These are phyloP conservation scores for Ustilago nuda DNA, from an alignment of 1,284 basidiomycete genomes.

Conservation along the genomic window DNA sequence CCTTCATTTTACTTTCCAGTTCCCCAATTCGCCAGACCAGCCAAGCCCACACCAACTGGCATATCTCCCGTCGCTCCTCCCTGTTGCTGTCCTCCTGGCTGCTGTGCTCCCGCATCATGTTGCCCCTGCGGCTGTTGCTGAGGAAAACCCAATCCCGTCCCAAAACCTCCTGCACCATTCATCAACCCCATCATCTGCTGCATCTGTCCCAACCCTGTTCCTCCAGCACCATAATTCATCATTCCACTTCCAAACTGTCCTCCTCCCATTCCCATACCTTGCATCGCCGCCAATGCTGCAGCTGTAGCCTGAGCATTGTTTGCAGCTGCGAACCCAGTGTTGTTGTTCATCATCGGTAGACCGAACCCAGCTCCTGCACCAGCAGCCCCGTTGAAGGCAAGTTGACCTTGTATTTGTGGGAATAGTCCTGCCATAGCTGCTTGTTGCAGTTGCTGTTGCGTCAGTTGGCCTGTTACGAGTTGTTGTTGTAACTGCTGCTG, in stretches of 20 bases:
- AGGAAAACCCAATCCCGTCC: slow-evolving; percentile 19
- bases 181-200: slow-evolving; percentile 53
- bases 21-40: slow-evolving; percentile 48
- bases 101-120: slow-evolving; percentile 19
- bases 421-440: slow-evolving; percentile 33
- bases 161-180: slow-evolving; percentile 23
- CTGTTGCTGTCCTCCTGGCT: slow-evolving; percentile 21
- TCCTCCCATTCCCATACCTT: slow-evolving; percentile 24
- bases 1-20: slow-evolving; percentile 24
- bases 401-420: slow-evolving; percentile 22
- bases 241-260: slow-evolving; percentile 24
- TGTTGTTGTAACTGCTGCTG: slow-evolving; percentile 19
- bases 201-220: slow-evolving; percentile 22
- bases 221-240: slow-evolving; percentile 22
- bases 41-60: slow-evolving; percentile 46
- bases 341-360: slow-evolving; percentile 42
- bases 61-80: slow-evolving; percentile 23
- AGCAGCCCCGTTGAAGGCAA: slow-evolving; percentile 9
- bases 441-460: slow-evolving; percentile 20
- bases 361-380: slow-evolving; percentile 9
- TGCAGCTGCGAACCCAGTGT: slow-evolving; percentile 19
- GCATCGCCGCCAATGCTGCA: slow-evolving; percentile 38
- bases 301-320: slow-evolving; percentile 30
- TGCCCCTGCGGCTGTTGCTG: slow-evolving; percentile 19
- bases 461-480: slow-evolving; percentile 24